Percentiles rank a stretch among this genome's conserved stretches.
Evolutionary conservation across 1,284 basidiomycete genomes (phyloP).

Genomic region (Trichosporon ovoides): DNA sequence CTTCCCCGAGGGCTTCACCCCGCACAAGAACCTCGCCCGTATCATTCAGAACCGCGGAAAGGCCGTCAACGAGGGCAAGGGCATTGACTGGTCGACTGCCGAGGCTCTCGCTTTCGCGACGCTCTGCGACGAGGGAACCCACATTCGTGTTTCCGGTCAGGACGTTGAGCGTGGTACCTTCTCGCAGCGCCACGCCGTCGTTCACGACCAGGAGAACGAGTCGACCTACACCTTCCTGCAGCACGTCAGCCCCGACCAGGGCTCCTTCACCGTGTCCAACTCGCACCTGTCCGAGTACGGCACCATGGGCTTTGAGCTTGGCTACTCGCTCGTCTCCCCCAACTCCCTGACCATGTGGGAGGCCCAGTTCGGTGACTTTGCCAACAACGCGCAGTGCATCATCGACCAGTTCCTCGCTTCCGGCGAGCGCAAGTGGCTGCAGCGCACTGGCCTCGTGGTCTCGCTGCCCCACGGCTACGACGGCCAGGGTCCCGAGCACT

Average conservation of each 20-base stretch:
- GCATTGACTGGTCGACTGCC: slow-evolving; percentile 99
- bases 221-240: slow-evolving; percentile 83
- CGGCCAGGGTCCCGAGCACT: slow-evolving; percentile 98
- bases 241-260: slow-evolving; percentile 80
- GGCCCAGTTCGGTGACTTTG: slow-evolving; percentile 98
- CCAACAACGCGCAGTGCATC: slow-evolving; percentile 94
- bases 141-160: slow-evolving; percentile 94
- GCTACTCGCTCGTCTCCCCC: slow-evolving; percentile 96
- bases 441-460: slow-evolving; percentile 88
- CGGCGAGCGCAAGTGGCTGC: slow-evolving; percentile 97
- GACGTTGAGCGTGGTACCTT: slow-evolving; percentile 99
- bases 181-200: slow-evolving; percentile 96
- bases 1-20: slow-evolving; percentile 77
- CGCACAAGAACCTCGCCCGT: slow-evolving; percentile 89
- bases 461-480: slow-evolving; percentile 96
- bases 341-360: slow-evolving; percentile 96
- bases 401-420: slow-evolving; percentile 99
- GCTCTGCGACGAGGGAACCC: slow-evolving; percentile 84
- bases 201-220: slow-evolving; percentile 95
- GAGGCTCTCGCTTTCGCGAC: slow-evolving; percentile 96
- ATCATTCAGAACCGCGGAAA: slow-evolving; percentile 85
- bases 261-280: slow-evolving; percentile 91
- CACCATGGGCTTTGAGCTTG: slow-evolving; percentile 93
- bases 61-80: slow-evolving; percentile 79
- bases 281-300: slow-evolving; percentile 96